Evolutionary conservation across 805 yeast species (phyloP).

Genomic region (Yarrowia deformans): DNA sequence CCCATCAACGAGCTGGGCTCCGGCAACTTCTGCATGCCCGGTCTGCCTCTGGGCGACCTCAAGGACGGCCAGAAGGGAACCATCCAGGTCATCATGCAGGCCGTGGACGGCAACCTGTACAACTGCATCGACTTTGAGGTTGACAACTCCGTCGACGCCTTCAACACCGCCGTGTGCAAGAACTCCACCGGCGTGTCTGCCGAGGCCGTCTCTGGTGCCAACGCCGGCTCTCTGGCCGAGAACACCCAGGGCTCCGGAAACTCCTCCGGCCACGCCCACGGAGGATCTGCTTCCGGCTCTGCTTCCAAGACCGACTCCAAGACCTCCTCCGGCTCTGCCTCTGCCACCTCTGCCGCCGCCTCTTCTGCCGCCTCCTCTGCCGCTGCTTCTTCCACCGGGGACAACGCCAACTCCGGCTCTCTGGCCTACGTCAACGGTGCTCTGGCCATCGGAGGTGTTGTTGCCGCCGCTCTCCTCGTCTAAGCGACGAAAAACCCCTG

Average conservation of each 20-base stretch:
- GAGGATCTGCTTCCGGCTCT: conserved; percentile 37
- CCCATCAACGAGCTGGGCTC: conserved; percentile 44
- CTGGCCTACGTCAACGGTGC: conserved; percentile 30
- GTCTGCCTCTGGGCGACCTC: conserved; percentile 40
- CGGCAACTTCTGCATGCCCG: conserved; percentile 46
- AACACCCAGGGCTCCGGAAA: conserved; percentile 38
- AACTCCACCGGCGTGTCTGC: conserved; percentile 46
- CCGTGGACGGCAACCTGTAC: conserved; percentile 47
- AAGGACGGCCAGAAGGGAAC: conserved; percentile 45
- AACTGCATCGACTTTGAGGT: conserved; percentile 47
- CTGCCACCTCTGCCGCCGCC: conserved; percentile 40
- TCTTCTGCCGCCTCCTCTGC: conserved; percentile 37
- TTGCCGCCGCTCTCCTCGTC: conserved; percentile 35
- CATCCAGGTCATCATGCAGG: conserved; percentile 45
- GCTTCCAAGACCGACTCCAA: not conserved
- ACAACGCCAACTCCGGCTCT: conserved; percentile 7
- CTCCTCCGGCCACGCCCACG: conserved; percentile 20
- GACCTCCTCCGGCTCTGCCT: conserved; percentile 39
- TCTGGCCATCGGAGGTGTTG: conserved; percentile 34
- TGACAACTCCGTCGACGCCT: conserved; percentile 41
- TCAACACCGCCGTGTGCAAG: conserved; percentile 42
- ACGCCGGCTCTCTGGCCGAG: conserved; percentile 39
- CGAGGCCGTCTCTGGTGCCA: conserved; percentile 42
- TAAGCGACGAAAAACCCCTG: not conserved
- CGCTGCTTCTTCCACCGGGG: conserved; percentile 20